Conservation (phyloP, 768 basidiomycete genomes). For the Phylloporus sp. region DNA sequence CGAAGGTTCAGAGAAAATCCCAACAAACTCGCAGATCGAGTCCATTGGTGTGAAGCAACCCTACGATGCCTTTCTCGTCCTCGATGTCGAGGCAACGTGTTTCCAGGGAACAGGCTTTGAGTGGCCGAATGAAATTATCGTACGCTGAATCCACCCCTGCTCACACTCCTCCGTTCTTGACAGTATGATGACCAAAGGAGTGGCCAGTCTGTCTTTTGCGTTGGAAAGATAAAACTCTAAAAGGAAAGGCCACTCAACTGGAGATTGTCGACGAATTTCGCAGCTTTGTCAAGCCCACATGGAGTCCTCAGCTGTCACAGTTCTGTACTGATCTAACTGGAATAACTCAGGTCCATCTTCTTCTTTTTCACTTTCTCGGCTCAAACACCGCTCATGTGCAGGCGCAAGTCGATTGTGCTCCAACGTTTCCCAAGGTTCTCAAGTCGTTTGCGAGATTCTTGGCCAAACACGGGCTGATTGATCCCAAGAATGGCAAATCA, state of each 20-base stretch:
- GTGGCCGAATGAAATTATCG: conserved; percentile 96
- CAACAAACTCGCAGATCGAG: conserved; percentile 9
- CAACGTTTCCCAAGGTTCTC: conserved; percentile 68
- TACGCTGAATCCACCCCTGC: conserved; percentile 35
- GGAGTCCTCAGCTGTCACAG: conserved; percentile 71
- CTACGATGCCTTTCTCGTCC: conserved; percentile 77
- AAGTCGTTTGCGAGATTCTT: conserved; percentile 62
- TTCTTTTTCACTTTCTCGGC: conserved; percentile 1
- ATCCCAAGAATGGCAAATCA: conserved; percentile 49
- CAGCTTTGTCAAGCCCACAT: conserved; percentile 82
- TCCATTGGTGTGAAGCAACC: conserved; percentile 34
- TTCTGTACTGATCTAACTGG: conserved; percentile 90
- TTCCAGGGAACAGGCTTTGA: conserved; percentile 58
- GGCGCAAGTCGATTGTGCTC: conserved; percentile 77
- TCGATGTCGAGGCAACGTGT: conserved; percentile 91
- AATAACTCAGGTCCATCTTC: conserved; percentile 75
- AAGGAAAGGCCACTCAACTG: conserved; percentile 50
- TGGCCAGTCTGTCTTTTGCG: conserved; percentile 86
- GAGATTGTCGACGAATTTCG: conserved; percentile 79
- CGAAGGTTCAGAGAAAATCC: conserved; percentile 5
- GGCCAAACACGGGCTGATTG: conserved; percentile 63
- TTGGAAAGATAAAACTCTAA: conserved; percentile 63
- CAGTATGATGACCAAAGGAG: conserved; percentile 49
- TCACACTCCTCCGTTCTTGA: conserved; percentile 5
- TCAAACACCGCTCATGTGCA: conserved; percentile 30